Conservation (phyloP, 139 green algal genomes). For the Chlamydomonas urium region DNA sequence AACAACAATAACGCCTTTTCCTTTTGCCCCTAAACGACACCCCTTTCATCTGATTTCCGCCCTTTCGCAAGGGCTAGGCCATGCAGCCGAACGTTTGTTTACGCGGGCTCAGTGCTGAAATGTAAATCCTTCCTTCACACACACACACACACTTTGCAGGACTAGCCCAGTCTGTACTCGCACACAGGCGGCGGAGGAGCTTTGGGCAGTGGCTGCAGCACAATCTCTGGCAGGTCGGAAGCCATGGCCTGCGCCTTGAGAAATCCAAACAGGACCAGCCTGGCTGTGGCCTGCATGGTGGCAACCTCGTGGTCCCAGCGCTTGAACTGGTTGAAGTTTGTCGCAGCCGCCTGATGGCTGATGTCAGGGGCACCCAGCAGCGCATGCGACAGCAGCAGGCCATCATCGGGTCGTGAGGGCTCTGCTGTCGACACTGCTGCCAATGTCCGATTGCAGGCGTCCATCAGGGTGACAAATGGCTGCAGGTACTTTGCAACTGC, state of each 20-base stretch:
- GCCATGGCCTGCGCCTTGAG: slow-evolving; percentile 2
- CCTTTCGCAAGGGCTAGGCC: too few species aligned
- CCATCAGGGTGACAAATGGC: slow-evolving; percentile 3
- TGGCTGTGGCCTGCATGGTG: neutral
- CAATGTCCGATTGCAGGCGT: slow-evolving; percentile 1
- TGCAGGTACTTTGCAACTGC: neutral
- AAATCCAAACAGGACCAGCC: neutral
- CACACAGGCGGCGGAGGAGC: too few species aligned
- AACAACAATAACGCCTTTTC: too few species aligned
- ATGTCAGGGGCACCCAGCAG: slow-evolving; percentile 7
- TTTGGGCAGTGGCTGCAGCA: too few species aligned
- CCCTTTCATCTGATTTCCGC: too few species aligned
- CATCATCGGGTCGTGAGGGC: neutral
- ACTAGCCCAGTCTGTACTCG: too few species aligned
- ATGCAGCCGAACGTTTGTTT: too few species aligned
- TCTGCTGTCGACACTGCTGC: neutral
- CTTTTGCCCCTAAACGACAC: too few species aligned
- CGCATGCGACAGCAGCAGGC: slow-evolving; percentile 2
- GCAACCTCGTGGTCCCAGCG: slow-evolving; percentile 3
- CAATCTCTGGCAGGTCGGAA: too few species aligned
- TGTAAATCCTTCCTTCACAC: too few species aligned
- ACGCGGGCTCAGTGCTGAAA: too few species aligned
- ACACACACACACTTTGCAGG: too few species aligned
- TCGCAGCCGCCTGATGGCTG: neutral
- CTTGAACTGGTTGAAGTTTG: slow-evolving; percentile 9